These are phyloP conservation scores for Xylaria sp. DNA, from an alignment of 2,329 filamentous ascomycete species.

Conservation along the genomic window DNA sequence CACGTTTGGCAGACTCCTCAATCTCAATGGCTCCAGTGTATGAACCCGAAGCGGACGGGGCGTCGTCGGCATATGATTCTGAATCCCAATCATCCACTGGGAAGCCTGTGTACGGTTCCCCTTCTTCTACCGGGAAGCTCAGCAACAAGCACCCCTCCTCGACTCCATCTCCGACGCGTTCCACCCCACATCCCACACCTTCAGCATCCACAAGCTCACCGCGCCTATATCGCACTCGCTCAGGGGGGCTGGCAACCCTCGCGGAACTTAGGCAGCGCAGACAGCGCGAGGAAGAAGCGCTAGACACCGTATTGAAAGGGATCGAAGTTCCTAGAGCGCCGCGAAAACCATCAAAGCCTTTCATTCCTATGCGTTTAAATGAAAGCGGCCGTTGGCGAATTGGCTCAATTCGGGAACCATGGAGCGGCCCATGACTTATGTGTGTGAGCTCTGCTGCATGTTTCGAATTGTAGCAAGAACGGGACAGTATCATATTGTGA, in stretches of 20 bases:
- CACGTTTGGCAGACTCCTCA: slow-evolving; percentile 6
- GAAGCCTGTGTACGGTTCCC: slow-evolving; percentile 14
- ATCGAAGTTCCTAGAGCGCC: slow-evolving; percentile 46
- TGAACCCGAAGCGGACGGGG: not conserved
- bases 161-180: slow-evolving; percentile 7
- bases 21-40: slow-evolving; percentile 11
- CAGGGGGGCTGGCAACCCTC: slow-evolving; percentile 42
- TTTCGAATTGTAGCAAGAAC: not conserved
- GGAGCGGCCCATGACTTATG: slow-evolving; percentile 29
- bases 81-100: slow-evolving; percentile 16
- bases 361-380: slow-evolving; percentile 52
- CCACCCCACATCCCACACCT: slow-evolving; percentile 7
- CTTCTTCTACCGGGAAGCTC: slow-evolving; percentile 23
- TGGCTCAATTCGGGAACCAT: slow-evolving; percentile 33
- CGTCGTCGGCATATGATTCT: slow-evolving; percentile 13
- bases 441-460: slow-evolving; percentile 6
- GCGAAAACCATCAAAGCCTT: slow-evolving; percentile 6
- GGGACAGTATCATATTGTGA: not conserved
- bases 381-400: slow-evolving; percentile 56
- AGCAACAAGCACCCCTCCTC: slow-evolving; percentile 20
- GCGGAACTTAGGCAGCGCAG: slow-evolving; percentile 42
- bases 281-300: slow-evolving; percentile 47
- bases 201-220: slow-evolving; percentile 28
- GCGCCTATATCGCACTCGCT: slow-evolving; percentile 43
- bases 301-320: slow-evolving; percentile 51